Evolutionary conservation across 2,329 filamentous ascomycete genomes (phyloP), one percentile per base, ranked within the genome.

Genomic region (Fusarium decemcellulare): DNA sequence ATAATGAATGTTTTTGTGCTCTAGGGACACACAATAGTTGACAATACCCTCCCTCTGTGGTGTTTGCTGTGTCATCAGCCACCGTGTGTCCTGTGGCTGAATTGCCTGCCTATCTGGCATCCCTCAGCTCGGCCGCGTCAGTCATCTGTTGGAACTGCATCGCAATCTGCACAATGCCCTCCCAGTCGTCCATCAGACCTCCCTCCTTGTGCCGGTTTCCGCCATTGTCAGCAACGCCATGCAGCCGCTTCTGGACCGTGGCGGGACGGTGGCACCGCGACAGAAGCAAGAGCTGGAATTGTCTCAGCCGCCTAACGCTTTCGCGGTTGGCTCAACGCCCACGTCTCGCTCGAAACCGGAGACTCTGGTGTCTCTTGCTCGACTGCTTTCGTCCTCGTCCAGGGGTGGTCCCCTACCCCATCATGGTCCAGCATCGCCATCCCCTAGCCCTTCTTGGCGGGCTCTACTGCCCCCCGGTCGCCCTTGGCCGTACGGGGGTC

Each of bases 391-490:
- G 32, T 37, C 23, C 23, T 23, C 48, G 32, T 14, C 3, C 23
- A 39, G 32, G 48, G 47, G 23, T 23, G 32, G 34, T 12, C 36
- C 48, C 36, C 8, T 51, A 23, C 23, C 23, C 23, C 48, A 37
- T 51, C 59, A 40, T 63, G 66, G 63, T 58, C 65, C 61, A 55
- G 39, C 54, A 56, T 39, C 43, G 15, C 29, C 32, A 27, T 42
- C 61, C 66, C 65, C 58, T 72, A 61, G 68, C 43, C 63, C 37
- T 57, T 67, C 59, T 70, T 70, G 67, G 67, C 63, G 60, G 36
- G 46, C 15, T 23, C 23, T 51, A 32, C 18, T 34, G 18, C 48
- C 47, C 29, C 52, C 47, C 39, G 42, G 59, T 51, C 53, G 51
- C 47, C 68, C 61, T 68, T 68, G 66, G 52, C 65, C 51, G 46